Evolutionary conservation across 768 basidiomycete genomes (phyloP), one percentile per base, ranked within the genome.

Genomic region (Leccinellum albellum): DNA sequence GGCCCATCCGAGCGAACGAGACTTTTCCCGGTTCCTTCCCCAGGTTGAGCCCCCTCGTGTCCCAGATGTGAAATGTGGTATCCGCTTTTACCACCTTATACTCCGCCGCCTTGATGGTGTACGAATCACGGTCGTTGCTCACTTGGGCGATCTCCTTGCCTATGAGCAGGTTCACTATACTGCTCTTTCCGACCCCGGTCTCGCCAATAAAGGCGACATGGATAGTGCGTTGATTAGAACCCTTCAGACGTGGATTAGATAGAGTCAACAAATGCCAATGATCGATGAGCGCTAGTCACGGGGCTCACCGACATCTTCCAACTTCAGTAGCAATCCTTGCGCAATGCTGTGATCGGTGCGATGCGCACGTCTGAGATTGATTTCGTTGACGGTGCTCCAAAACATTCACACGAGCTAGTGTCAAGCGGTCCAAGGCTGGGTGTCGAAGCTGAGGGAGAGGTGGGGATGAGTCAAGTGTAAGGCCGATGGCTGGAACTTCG

Each of bases 171-270:
- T 68, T 68, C 21, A 68, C 66, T 9, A 70, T 51, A 6, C 61
- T 68, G 56, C 67, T 68, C 50, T 68, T 68, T 45, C 67, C 67
- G 45, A 57, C 68, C 2, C 67, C 67, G 7, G 67, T 70, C 24
- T 49, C 33, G 13, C 67, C 67, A 21, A 61, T 63, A 28, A 68
- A 37, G 31, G 68, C 67, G 24, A 68, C 52, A 32, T 67, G 56
- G 4, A 55, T 17, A 31, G 53, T 44, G 24, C 13, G 40, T 40
- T 54, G 54, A 44, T 52, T 20, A 3, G 32, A 20, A 26, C 2
- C 2, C 62, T 64, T 59, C 4, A 24, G 3, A 9, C 14, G 26
- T 28, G 7, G n/a, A 26, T 67, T 7, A 59, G 45, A 26, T 7
- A 59, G 45, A 26, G 6, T 15, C 44, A 17, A 47, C 5, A 6